A percentile compares a stretch with the other conserved stretches of the same genome.
These are phyloP conservation scores for Stentor coeruleus DNA, from an alignment of 73 alveolate species.

Conservation along the genomic window DNA sequence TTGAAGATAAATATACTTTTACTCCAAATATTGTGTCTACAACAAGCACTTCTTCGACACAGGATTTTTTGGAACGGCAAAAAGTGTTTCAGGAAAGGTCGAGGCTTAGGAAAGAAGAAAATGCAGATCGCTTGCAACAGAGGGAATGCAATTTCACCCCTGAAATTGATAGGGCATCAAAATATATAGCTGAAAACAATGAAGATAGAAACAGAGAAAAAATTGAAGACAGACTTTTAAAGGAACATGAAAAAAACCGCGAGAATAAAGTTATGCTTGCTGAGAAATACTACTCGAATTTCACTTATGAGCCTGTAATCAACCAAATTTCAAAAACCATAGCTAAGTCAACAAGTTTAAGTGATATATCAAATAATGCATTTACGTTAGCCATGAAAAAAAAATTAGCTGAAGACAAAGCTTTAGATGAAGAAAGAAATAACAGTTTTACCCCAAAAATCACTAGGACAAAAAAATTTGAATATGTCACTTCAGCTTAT, in stretches of 20 bases:
- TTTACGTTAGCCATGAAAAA: background rate
- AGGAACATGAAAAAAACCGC: background rate
- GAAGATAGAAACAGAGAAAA: background rate
- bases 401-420: background rate
- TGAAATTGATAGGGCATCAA: constrained; percentile 1
- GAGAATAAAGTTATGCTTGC: background rate
- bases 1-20: constrained; percentile 8
- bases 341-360: constrained; percentile 8
- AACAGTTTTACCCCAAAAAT: constrained; percentile 19
- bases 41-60: background rate
- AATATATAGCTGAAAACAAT: background rate
- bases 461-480: background rate
- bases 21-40: background rate
- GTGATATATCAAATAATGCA: background rate
- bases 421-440: background rate
- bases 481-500: background rate
- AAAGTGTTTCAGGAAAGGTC: background rate
- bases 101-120: background rate
- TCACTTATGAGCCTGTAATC: background rate
- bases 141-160: background rate
- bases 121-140: background rate
- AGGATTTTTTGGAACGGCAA: constrained; percentile 21
- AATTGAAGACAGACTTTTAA: background rate
- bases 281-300: background rate
- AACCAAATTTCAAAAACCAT: background rate